Conservation (phyloP, 352 stramenopile species). For the Phytophthora sansomeana region DNA sequence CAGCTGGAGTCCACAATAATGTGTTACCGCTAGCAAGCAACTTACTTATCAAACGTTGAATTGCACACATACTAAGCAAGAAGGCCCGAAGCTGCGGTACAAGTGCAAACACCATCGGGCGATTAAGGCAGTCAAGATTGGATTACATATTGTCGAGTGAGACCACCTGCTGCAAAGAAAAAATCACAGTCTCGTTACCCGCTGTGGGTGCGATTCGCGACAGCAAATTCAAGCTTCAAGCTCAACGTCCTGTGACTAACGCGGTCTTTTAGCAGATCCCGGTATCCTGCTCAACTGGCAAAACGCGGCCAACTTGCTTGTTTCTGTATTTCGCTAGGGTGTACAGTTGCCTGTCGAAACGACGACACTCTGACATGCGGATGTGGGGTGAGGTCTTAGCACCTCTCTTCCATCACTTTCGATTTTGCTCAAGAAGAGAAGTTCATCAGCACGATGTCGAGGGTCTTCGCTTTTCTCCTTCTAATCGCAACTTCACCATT, state of each 20-base stretch:
- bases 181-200: background rate
- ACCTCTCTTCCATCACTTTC: background rate
- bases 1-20: background rate
- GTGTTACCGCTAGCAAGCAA: background rate
- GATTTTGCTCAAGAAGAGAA: background rate
- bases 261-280: background rate
- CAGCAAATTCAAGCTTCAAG: background rate
- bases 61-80: too few relatives aligned
- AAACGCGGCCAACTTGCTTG: conserved; percentile 1
- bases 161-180: background rate
- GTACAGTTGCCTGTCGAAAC: conserved; percentile 1
- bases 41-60: too few relatives aligned
- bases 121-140: too few relatives aligned
- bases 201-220: background rate
- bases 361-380: background rate
- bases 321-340: background rate
- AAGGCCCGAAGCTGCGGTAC: background rate
- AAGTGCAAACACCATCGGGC: background rate
- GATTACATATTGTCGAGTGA: background rate
- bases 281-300: conserved; percentile 3
- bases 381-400: too few relatives aligned
- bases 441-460: background rate
- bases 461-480: background rate
- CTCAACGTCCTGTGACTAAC: background rate
- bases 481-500: conserved; percentile 7